Evolutionary conservation across 495 filamentous ascomycete genomes (phyloP).

Genomic region (Jackrogersella multiformis): DNA sequence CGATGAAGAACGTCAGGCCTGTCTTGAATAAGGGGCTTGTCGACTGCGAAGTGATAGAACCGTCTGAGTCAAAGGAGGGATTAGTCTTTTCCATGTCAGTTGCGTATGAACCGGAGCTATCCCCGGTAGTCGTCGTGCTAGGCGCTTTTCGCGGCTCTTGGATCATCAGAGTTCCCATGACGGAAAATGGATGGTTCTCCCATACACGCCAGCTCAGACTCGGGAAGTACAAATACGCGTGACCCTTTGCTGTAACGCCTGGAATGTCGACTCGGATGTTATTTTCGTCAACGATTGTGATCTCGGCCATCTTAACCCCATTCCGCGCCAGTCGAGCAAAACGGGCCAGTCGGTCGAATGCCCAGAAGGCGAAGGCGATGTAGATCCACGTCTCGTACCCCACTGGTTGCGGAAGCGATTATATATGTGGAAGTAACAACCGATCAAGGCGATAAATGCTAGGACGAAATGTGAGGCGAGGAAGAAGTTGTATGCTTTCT

Average conservation of each 20-base stretch:
- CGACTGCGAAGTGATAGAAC: not conserved
- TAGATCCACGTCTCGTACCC: slow-evolving; percentile 56
- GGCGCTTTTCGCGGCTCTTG: slow-evolving; percentile 1
- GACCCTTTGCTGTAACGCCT: slow-evolving; percentile 46
- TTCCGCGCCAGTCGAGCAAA: slow-evolving; percentile 45
- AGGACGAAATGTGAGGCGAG: slow-evolving; percentile 41
- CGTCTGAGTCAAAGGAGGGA: not conserved
- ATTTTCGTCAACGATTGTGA: slow-evolving; percentile 48
- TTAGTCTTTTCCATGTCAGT: slow-evolving; percentile 6
- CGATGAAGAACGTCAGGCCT: slow-evolving; percentile 36
- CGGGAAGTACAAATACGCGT: slow-evolving; percentile 54
- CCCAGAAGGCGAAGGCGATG: slow-evolving; percentile 51
- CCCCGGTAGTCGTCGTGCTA: not conserved
- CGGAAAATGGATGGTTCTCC: slow-evolving; percentile 62
- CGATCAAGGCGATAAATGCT: slow-evolving; percentile 41
- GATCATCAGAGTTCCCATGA: slow-evolving; percentile 20
- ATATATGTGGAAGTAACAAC: slow-evolving; percentile 49
- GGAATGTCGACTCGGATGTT: slow-evolving; percentile 51
- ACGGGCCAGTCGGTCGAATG: slow-evolving; percentile 49
- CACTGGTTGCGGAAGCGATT: slow-evolving; percentile 42
- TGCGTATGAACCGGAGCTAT: not conserved
- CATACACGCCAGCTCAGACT: slow-evolving; percentile 50
- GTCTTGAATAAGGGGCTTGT: slow-evolving; percentile 1
- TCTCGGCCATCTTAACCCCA: slow-evolving; percentile 44
- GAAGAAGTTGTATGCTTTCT: slow-evolving; percentile 44